These are phyloP conservation scores for Microsporum audouinii DNA, from an alignment of 2,329 filamentous ascomycete genomes.

Conservation along the genomic window DNA sequence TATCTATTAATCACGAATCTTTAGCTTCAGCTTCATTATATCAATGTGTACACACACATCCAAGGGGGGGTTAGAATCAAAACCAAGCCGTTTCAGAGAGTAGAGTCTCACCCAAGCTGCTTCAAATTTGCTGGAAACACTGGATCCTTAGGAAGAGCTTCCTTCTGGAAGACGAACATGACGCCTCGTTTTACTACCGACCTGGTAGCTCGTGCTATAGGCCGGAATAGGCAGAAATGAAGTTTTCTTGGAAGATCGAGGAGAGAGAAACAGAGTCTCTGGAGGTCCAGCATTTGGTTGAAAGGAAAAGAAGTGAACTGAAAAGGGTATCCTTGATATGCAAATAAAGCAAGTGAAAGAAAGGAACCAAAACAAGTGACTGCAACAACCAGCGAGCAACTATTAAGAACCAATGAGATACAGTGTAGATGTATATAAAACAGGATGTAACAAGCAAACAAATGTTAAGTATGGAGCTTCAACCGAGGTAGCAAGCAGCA, in stretches of 20 bases:
- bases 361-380: background rate
- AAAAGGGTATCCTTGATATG: background rate
- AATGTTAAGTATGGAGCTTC: background rate
- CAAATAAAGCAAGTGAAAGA: background rate
- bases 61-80: background rate
- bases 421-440: background rate
- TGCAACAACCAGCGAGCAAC: background rate
- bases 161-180: constrained; percentile 67
- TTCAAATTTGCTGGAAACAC: constrained; percentile 54
- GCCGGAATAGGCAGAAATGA: constrained; percentile 5
- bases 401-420: background rate
- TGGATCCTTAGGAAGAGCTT: constrained; percentile 59
- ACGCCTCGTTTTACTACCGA: constrained; percentile 14
- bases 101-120: constrained; percentile 52
- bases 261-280: background rate
- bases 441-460: background rate
- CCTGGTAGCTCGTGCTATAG: background rate
- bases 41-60: background rate
- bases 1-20: constrained; percentile 43
- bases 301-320: background rate
- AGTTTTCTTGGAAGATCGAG: background rate
- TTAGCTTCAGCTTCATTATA: background rate
- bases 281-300: constrained; percentile 4
- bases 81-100: background rate
- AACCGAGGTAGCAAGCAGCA: background rate